Evolutionary conservation across 345 rosid genomes (phyloP), one percentile per base, ranked within the genome.

Genomic region (Toxicodendron radicans): DNA sequence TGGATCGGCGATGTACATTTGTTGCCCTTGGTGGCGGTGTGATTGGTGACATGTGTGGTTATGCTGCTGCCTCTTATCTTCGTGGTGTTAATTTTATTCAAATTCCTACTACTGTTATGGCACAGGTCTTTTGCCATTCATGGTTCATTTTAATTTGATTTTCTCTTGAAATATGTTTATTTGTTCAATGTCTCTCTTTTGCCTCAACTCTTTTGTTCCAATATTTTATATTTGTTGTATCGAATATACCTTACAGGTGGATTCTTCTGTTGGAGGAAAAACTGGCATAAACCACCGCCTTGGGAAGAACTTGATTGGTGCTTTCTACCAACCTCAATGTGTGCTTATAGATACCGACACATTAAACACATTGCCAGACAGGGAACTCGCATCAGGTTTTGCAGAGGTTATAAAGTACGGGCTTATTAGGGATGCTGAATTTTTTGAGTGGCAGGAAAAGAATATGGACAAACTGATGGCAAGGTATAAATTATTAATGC

Each of bases 1-100:
- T 96, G 63, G 99, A 96, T 78, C 80, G 99, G 41, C 76, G 85
- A 30, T 88, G 86, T 74, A 96, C 99, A 0, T 96, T 96, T 84
- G 94, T 96, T 65, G 99, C 98, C 5, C 97, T 96, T 27, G 99
- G 99, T 58, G 99, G 99, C 2, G 99, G 99, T 71, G 99, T 95
- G 38, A 89, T 95, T 4, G 99, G 98, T 30, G 99, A 95, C 75
- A 87, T 93, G 99, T 93, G 98, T 79, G 99, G 99, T 69, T 96
- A 76, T 73, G 98, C 99, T 21, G 99, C 99, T 71, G 95, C 99
- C 0, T 77, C 98, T 52, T 96, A 79, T 85, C 95, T 96, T 17
- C 97, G 99, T 18, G 99, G 99, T 75, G 99, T 96, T 79, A 93
- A 92, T 79, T 93, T 96, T 80, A 96, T 96, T 75, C 99, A 96